Evolutionary conservation across 2,329 filamentous ascomycete species (phyloP), one percentile per base, ranked within the genome.

Genomic region (Penicillium sp.): DNA sequence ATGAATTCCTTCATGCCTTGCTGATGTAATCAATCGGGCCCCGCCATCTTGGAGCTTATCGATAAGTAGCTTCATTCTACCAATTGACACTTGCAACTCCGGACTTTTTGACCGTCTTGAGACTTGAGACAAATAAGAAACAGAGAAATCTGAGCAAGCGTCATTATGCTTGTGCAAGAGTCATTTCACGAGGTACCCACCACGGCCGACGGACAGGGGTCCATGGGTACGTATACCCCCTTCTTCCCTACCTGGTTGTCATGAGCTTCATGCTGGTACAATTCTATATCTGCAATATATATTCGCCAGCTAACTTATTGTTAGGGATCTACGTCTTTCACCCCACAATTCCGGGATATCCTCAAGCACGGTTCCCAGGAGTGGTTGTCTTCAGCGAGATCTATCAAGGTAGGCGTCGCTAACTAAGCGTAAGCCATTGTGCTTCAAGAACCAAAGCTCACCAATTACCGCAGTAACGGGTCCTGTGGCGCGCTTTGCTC

Each of bases 371-470:
- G 68, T 96, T 96, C 68, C 92, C 92, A 0, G 92, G 89, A 20
- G 89, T 97, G 5, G 88, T 90, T 14, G 81, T 97, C 54, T 97
- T 96, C 72, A 92, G 88, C 65, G 92, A 97, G 77, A 97, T 97
- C 67, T 97, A 97, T 70, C 92, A 97, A 86, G 92, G 91, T 92
- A 74, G 54, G 69, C 4, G 33, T 22, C 33, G 15, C 23, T 33
- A 52, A 27, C 9, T 44, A 33, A 15, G 6, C 8, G 22, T 8
- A 41, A 23, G 29, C 11, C 33, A 48, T 40, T 37, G n/a, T 22
- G 25, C 22, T 37, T 12, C 25, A 31, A 41, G 42, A 44, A 23
- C 11, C 11, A 23, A 26, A 46, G 9, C 37, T 46, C 37, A 46
- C 40, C n/a, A 33, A 25, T 18, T 6, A n/a, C 14, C 15, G 2